Evolutionary conservation across 2,329 filamentous ascomycete species (phyloP), one percentile per base, ranked within the genome.

Genomic region (Madurella fahalii): DNA sequence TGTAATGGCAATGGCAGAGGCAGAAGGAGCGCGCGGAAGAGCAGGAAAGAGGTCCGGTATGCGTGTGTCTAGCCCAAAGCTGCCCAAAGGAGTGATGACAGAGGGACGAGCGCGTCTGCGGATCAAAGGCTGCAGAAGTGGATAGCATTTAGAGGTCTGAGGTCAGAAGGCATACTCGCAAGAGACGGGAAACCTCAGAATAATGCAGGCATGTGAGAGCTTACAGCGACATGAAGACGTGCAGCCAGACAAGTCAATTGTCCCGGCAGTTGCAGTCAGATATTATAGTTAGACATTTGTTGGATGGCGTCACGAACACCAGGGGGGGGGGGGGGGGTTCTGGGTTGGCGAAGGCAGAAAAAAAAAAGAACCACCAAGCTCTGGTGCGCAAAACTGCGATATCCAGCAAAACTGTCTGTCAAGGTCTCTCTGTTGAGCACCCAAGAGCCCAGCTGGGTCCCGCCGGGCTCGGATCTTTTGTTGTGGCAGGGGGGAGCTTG

Each of bases 141-240:
- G 41, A n/a, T 37, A 11, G 34, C 34, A 37, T 4, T 15, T 25
- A 43, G 47, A 50, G 45, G 50, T 43, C 13, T 52, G 47, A 32
- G 40, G 50, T 51, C 53, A 57, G 55, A 58, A 52, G 51, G 50
- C 47, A 50, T 40, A 39, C 18, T 20, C 2, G 13, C n/a, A 37
- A 50, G 18, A 43, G 40, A 46, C 25, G 5, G 31, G n/a, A 25
- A 25, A 37, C 34, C 34, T 11, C 34, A 37, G 34, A 37, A 9
- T 11, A 39, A 32, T 52, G 20, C 40, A 30, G 45, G 47, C 31
- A 52, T 12, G n/a, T n/a, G 15, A 52, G 15, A 49, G 50, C 61
- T 62, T 61, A 64, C 61, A 64, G 59, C 57, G 61, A 62, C 61
- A 59, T 59, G 55, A 61, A 60, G 53, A 56, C 43, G 50, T 50